Evolutionary conservation across 2,329 filamentous ascomycete species (phyloP).

Genomic region (Clathrospora elynae): DNA sequence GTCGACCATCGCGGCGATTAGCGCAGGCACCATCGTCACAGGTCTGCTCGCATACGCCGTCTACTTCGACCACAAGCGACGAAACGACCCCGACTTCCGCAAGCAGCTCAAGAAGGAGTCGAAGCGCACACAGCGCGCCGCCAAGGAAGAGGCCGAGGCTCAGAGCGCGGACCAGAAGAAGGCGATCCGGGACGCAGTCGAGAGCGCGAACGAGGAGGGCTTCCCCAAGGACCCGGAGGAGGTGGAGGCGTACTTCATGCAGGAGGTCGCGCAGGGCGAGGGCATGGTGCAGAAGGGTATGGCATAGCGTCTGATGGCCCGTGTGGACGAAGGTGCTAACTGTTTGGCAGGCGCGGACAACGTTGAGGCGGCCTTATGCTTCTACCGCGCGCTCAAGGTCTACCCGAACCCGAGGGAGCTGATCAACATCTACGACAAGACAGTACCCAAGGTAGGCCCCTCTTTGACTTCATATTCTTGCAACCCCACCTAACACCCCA

Average conservation of each 20-base stretch:
- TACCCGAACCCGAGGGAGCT: constrained; percentile 92
- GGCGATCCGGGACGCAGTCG: constrained; percentile 74
- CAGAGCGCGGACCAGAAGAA: constrained; percentile 70
- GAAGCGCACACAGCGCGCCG: constrained; percentile 70
- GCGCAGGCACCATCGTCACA: constrained; percentile 63
- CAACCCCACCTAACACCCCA: constrained; percentile 20
- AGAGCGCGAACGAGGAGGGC: constrained; percentile 84
- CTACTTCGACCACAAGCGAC: constrained; percentile 70
- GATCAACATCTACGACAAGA: constrained; percentile 98
- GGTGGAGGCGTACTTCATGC: constrained; percentile 95
- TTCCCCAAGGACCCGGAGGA: constrained; percentile 91
- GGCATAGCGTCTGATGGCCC: background rate
- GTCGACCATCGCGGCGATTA: constrained; percentile 62
- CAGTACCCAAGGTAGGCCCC: constrained; percentile 80
- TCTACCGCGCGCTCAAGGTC: constrained; percentile 98
- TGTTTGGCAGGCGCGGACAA: constrained; percentile 63
- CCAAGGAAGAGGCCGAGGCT: constrained; percentile 73
- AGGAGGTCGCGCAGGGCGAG: constrained; percentile 90
- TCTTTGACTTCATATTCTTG: background rate
- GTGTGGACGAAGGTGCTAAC: constrained; percentile 21
- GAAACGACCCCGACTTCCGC: constrained; percentile 67
- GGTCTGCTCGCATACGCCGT: constrained; percentile 67
- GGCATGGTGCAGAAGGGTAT: constrained; percentile 79
- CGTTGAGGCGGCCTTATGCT: constrained; percentile 87
- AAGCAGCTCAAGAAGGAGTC: constrained; percentile 72